Evolutionary conservation across 2,329 filamentous ascomycete species (phyloP).

Genomic region (Penicillium sp.): DNA sequence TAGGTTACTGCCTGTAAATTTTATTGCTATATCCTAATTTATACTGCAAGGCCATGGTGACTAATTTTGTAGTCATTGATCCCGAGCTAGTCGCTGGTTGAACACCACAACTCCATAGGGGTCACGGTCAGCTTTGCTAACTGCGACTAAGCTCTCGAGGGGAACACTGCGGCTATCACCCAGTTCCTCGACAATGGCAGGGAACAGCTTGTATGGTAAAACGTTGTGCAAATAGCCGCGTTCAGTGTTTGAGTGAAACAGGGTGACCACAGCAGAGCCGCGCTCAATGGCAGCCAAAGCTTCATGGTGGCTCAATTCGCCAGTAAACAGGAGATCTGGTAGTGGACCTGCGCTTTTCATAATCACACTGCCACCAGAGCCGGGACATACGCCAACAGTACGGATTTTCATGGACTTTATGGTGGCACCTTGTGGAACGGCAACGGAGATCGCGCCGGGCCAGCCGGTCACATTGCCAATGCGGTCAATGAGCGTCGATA

Average conservation of each 20-base stretch:
- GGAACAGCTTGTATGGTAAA: slow-evolving; percentile 63
- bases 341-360: slow-evolving; percentile 51
- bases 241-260: slow-evolving; percentile 94
- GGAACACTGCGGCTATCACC: slow-evolving; percentile 19
- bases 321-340: slow-evolving; percentile 82
- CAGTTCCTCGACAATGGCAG: slow-evolving; percentile 57
- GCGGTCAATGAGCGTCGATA: slow-evolving; percentile 58
- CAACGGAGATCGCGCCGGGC: slow-evolving; percentile 61
- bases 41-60: too few relatives aligned
- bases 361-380: slow-evolving; percentile 71
- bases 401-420: slow-evolving; percentile 56
- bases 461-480: slow-evolving; percentile 62
- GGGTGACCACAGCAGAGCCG: slow-evolving; percentile 74
- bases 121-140: slow-evolving; percentile 79
- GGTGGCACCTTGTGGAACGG: slow-evolving; percentile 57
- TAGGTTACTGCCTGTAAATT: not conserved
- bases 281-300: slow-evolving; percentile 81
- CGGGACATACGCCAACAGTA: slow-evolving; percentile 82
- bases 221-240: slow-evolving; percentile 71
- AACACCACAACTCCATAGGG: slow-evolving; percentile 71
- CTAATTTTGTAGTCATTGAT: not conserved
- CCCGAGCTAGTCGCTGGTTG: not conserved
- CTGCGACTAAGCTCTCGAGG: slow-evolving; percentile 50
- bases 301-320: slow-evolving; percentile 91
- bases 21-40: too few relatives aligned